Percentiles rank a stretch among this genome's conserved stretches.
phyloP scores from a whole-genome alignment of 768 basidiomycete species.

The Daedalea quercina region DNA sequence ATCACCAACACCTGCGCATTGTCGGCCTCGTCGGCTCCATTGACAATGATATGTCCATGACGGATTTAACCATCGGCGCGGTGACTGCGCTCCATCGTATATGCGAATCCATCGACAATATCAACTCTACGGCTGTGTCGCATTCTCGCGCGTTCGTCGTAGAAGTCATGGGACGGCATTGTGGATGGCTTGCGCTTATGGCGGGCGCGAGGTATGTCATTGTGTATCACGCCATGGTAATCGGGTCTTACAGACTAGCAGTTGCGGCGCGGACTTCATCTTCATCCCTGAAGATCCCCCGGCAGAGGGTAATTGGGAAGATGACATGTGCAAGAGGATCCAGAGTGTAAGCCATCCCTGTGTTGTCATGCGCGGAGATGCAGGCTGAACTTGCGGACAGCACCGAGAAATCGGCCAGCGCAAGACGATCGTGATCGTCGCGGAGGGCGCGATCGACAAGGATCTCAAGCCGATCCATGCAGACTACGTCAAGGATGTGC shows the following conservation, averaged over 20 bases:
- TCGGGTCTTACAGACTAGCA: slow-evolving; percentile 19
- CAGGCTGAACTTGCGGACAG: slow-evolving; percentile 31
- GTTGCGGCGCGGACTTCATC: slow-evolving; percentile 91
- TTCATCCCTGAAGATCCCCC: slow-evolving; percentile 97
- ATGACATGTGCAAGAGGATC: slow-evolving; percentile 84
- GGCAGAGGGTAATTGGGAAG: slow-evolving; percentile 73
- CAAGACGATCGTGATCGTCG: slow-evolving; percentile 97
- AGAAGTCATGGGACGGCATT: slow-evolving; percentile 99
- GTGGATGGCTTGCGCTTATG: slow-evolving; percentile 96
- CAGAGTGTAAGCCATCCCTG: slow-evolving; percentile 47
- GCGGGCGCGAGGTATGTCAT: slow-evolving; percentile 76
- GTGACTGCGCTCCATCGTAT: slow-evolving; percentile 94
- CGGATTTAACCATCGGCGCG: slow-evolving; percentile 95
- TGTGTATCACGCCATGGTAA: neutral
- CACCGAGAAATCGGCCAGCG: slow-evolving; percentile 91
- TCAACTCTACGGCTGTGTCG: slow-evolving; percentile 92
- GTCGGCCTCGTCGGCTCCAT: slow-evolving; percentile 99
- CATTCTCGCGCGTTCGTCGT: slow-evolving; percentile 97
- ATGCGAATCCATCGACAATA: slow-evolving; percentile 97
- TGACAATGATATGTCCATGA: slow-evolving; percentile 99
- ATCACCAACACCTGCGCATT: slow-evolving; percentile 82
- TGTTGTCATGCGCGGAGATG: neutral
- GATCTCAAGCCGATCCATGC: slow-evolving; percentile 89
- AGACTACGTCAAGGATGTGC: slow-evolving; percentile 85
- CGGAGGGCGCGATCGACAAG: slow-evolving; percentile 89